Conservation (phyloP, 805 yeast species). For the Wickerhamiella dianesei region DNA sequence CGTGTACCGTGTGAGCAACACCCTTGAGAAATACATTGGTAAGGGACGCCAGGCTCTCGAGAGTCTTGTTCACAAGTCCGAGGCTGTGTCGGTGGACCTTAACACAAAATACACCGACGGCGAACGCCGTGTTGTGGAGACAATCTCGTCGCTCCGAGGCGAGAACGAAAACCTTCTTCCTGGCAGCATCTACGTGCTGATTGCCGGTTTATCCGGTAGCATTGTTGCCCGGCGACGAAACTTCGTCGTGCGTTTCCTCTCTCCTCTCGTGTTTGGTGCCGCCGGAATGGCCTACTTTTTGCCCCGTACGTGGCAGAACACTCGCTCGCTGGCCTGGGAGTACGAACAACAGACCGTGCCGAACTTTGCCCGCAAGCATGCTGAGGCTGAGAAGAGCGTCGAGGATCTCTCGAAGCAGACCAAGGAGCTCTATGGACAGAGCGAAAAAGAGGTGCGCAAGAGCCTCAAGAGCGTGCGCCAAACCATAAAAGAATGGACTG, state of each 20-base stretch:
- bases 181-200: conserved; percentile 49
- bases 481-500: conserved; percentile 12
- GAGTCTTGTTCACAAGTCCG: conserved; percentile 26
- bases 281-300: conserved; percentile 54
- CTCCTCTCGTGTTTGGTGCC: conserved; percentile 49
- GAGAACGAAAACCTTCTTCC: conserved; percentile 60
- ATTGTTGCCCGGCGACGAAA: conserved; percentile 58
- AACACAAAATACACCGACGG: conserved; percentile 39
- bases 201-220: conserved; percentile 60
- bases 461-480: conserved; percentile 5
- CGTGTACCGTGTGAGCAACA: conserved; percentile 38
- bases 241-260: conserved; percentile 36
- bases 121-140: conserved; percentile 51
- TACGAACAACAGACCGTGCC: conserved; percentile 50
- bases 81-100: conserved; percentile 32
- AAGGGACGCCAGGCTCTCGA: conserved; percentile 34
- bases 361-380: conserved; percentile 48
- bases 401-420: conserved; percentile 33
- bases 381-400: conserved; percentile 34
- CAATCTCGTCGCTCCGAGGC: conserved; percentile 50
- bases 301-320: conserved; percentile 58
- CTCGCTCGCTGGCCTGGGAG: conserved; percentile 42
- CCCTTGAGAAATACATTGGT: conserved; percentile 37
- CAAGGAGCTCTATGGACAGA: conserved; percentile 30
- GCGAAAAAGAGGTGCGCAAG: conserved; percentile 19